Evolutionary conservation across 2,329 filamentous ascomycete species (phyloP), one percentile per base, ranked within the genome.

Genomic region (Trichoderma koningiopsis): DNA sequence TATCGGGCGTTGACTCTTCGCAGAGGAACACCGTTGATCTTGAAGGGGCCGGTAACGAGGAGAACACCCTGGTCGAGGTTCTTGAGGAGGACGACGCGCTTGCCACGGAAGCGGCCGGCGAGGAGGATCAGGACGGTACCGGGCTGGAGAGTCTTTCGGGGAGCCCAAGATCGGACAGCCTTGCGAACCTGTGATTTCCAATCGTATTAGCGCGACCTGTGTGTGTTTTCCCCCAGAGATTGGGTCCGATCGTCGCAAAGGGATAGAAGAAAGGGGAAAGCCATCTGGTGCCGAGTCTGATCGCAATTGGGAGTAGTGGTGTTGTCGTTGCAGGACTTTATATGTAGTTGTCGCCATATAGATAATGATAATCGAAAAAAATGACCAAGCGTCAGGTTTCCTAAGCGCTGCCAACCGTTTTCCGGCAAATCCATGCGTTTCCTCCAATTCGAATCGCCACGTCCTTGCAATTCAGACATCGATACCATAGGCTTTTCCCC

Each of bases 41-140:
- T 99, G 92, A 98, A 99, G 83, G 96, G 96, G 80, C 96, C 96
- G 82, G 96, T 99, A 80, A 99, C 94, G 83, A 99, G 93, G 84
- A 99, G 94, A 76, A 97, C 93, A 87, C 96, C 96, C 88, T 97
- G 93, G 82, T 93, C 88, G 81, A 99, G 94, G 85, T 91, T 89
- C 91, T 98, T 98, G 84, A 99, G 92, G 86, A 98, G 94, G 81
- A 99, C 89, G 81, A 99, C 96, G 83, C 96, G 96, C 94, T 99
- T 99, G 89, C 96, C 96, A 80, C 96, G 95, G 93, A 98, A 99
- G 82, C 96, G 96, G 81, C 96, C 96, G 84, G 96, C 96, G 83
- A 99, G 94, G 83, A 99, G 93, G 86, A 99, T 99, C 82, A 99
- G 92, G 83, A 99, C 89, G 83, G 94, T 92, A 81, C 96, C 96